Evolutionary conservation across 2,329 filamentous ascomycete species (phyloP).

Genomic region (Colletotrichum orbiculare): DNA sequence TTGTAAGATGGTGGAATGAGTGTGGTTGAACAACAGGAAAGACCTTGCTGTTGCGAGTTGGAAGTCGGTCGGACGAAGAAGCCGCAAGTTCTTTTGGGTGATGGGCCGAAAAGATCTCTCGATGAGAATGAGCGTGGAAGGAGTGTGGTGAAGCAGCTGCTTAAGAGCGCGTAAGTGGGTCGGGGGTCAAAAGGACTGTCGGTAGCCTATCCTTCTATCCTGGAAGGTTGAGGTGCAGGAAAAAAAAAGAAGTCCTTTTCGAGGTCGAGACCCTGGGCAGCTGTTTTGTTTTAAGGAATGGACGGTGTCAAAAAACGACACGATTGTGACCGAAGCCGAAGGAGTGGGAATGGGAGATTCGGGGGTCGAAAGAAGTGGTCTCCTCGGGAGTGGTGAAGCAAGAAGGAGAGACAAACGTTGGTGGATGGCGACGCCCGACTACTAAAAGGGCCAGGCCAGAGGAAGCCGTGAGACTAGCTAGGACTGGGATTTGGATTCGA

Average conservation of each 20-base stretch:
- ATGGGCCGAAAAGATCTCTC: constrained; percentile 29
- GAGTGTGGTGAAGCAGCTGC: constrained; percentile 36
- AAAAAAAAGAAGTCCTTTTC: constrained; percentile 18
- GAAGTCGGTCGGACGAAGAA: constrained; percentile 34
- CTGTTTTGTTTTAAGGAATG: constrained; percentile 37
- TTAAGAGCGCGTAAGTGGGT: constrained; percentile 28
- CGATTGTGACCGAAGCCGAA: constrained; percentile 33
- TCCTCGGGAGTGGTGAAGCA: constrained; percentile 38
- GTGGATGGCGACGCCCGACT: constrained; percentile 32
- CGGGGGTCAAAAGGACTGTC: constrained; percentile 29
- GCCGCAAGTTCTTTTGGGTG: constrained; percentile 32
- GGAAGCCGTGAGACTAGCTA: constrained; percentile 30
- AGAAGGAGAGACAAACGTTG: constrained; percentile 36
- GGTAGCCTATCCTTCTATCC: constrained; percentile 37
- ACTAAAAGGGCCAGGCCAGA: constrained; percentile 29
- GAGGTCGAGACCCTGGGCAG: constrained; percentile 23
- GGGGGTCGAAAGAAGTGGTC: constrained; percentile 40
- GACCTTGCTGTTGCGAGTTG: constrained; percentile 31
- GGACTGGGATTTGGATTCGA: constrained; percentile 34
- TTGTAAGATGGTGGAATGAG: constrained; percentile 32
- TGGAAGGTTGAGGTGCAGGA: constrained; percentile 37
- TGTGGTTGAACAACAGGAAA: constrained; percentile 40
- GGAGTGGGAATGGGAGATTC: constrained; percentile 29
- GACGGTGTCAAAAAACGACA: constrained; percentile 35
- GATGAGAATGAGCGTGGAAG: constrained; percentile 27